Base-by-base conservation (phyloP, 495 filamentous ascomycete genomes). In the Tuber indicum region DNA sequence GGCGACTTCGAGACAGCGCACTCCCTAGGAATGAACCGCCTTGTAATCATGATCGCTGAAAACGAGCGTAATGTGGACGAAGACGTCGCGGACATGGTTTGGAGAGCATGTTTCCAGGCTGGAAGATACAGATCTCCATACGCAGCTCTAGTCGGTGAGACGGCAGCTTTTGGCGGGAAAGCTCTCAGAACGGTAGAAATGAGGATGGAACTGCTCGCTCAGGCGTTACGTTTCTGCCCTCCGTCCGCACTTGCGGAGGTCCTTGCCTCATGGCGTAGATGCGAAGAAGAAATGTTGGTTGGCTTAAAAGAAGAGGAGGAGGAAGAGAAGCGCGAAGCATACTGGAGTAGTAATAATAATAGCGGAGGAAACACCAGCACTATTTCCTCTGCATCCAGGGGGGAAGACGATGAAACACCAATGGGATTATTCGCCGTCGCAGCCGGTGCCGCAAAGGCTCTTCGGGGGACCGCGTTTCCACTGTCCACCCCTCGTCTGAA, bases 1-100 rank as follows among this genome's bases (percentile, higher is more conserved):
- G 90, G 96, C 81, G 96, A 99, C 82, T 98, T 98, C 79, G 95
- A 97, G 78, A 98, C 96, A 1, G 96, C 96, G 39, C 98, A 98
- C 85, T 97, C 94, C 19, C 97, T 96, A 85, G 92, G 97, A 47
- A 89, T 96, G 76, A 97, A 87, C 43, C 87, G 89, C 2, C 86
- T 90, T 32, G 85, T 87, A 26, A 86, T 86, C 12, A 79, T 84
- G 52, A 83, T 83, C 36, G 76, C 82, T 10, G 76, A 71, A n/a
- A 66, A 69, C n/a, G 73, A 75, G n/a, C 74, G 76, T 47, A 71
- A 70, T 0, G 81, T 83, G 49, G 78, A 85, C 26, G 84, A 87
- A 75, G 94, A 97, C 83, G 91, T 82, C 2, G 76, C 74, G 3
- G 77, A 96, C 75, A 92, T 92, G 80, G 91, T 93, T 69, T 99